These are phyloP conservation scores for Metroxylon sagu DNA, from an alignment of 176 grass and related monocot species.

Conservation along the genomic window DNA sequence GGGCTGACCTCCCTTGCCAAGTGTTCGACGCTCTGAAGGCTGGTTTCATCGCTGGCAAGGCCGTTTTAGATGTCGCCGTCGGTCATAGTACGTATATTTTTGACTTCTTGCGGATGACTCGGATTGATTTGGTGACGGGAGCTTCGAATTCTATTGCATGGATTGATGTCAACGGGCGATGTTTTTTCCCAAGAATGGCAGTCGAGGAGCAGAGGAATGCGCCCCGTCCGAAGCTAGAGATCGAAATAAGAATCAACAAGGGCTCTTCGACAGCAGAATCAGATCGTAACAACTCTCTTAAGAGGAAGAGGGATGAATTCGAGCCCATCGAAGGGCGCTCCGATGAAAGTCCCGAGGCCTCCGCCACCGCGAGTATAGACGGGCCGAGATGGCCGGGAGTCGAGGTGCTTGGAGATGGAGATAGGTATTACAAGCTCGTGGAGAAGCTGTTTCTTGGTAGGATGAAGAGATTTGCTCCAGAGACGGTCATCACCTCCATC, in stretches of 20 bases:
- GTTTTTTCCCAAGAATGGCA: neutral
- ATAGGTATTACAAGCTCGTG: slow-evolving; percentile 49
- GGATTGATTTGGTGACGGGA: neutral
- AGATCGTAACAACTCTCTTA: neutral
- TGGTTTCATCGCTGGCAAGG: slow-evolving; percentile 2
- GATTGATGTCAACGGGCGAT: neutral
- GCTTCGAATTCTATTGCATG: neutral
- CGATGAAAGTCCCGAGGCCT: slow-evolving; percentile 6
- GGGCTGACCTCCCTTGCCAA: neutral
- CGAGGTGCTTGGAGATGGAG: slow-evolving; percentile 21
- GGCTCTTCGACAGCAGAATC: neutral
- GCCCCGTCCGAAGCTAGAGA: too few relatives aligned
- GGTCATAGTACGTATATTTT: neutral
- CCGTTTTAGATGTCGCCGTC: neutral
- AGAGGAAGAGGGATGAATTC: slow-evolving; percentile 6
- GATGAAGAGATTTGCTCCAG: slow-evolving; percentile 9
- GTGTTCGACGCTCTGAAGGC: neutral
- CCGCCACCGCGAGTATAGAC: neutral
- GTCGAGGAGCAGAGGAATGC: neutral
- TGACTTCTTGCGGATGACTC: neutral
- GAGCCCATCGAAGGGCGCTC: slow-evolving; percentile 34
- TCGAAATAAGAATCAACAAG: neutral
- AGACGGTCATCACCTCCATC: slow-evolving; percentile 40
- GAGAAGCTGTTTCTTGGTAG: slow-evolving; percentile 51
- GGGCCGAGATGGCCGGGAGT: slow-evolving; percentile 20